Conservation (phyloP, 371 early-diverging fungal species). For the Circinella minor region DNA sequence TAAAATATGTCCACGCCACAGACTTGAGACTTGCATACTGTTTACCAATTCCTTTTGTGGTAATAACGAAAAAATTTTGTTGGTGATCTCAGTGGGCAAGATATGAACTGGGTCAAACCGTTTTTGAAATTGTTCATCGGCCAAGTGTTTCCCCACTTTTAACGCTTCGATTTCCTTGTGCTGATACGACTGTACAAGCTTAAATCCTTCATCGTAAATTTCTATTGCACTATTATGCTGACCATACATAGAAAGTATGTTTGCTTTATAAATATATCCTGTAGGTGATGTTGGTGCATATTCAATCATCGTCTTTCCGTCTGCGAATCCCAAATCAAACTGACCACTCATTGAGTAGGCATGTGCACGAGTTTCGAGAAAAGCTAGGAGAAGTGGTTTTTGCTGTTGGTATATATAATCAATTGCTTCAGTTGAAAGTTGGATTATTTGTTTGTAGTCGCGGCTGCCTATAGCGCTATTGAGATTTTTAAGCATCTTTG, state of each 20-base stretch:
- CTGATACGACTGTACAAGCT: neutral
- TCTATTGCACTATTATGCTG: neutral
- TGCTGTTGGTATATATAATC: neutral
- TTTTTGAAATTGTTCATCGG: neutral
- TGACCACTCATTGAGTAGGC: neutral
- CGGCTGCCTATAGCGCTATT: neutral
- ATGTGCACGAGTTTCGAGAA: neutral
- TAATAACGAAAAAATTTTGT: neutral
- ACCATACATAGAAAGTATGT: neutral
- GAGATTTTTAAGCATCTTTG: neutral
- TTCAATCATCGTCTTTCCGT: neutral
- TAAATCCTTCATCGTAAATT: neutral
- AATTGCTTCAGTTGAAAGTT: neutral
- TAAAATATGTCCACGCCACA: neutral
- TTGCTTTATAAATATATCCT: neutral
- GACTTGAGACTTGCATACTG: neutral
- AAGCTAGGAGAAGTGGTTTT: neutral
- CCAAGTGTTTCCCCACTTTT: neutral
- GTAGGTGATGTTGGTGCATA: neutral
- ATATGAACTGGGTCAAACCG: neutral
- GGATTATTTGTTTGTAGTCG: neutral
- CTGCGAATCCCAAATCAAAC: neutral
- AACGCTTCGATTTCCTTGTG: neutral
- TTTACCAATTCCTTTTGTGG: neutral
- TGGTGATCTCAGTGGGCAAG: neutral